Evolutionary conservation across 441 rosid genomes (phyloP).

Genomic region (Gossypium gossypioides): DNA sequence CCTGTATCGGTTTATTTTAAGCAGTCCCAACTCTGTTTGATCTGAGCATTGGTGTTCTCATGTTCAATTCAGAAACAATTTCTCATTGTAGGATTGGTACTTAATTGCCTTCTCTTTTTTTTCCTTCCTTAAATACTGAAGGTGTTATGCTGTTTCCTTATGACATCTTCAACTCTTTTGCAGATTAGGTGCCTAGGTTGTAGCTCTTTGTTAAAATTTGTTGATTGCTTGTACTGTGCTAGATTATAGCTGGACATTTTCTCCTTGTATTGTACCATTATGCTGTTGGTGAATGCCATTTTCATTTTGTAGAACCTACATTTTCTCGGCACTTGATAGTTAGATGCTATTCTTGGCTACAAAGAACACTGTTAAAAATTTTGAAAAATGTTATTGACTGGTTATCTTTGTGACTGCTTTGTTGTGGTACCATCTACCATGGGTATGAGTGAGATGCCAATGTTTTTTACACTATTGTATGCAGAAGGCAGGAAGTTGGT

Average conservation of each 20-base stretch:
- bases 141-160: constrained; percentile 1
- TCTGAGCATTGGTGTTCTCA: background rate
- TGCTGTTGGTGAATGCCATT: background rate
- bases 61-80: background rate
- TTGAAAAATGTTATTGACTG: background rate
- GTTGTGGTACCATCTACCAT: background rate
- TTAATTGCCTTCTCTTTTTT: background rate
- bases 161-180: background rate
- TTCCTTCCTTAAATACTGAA: background rate
- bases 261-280: background rate
- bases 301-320: background rate
- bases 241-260: constrained; percentile 2
- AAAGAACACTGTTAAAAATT: background rate
- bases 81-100: background rate
- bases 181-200: background rate
- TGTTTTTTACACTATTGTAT: background rate
- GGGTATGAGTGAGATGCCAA: background rate
- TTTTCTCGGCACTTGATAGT: background rate
- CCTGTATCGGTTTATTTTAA: background rate
- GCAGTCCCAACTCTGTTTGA: background rate
- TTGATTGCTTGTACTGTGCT: background rate
- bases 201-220: background rate
- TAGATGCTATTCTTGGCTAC: background rate
- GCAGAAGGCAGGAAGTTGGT: background rate
- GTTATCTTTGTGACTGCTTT: background rate